Conservation (phyloP, 345 rosid genomes). For the Dipteronia dyeriana region DNA sequence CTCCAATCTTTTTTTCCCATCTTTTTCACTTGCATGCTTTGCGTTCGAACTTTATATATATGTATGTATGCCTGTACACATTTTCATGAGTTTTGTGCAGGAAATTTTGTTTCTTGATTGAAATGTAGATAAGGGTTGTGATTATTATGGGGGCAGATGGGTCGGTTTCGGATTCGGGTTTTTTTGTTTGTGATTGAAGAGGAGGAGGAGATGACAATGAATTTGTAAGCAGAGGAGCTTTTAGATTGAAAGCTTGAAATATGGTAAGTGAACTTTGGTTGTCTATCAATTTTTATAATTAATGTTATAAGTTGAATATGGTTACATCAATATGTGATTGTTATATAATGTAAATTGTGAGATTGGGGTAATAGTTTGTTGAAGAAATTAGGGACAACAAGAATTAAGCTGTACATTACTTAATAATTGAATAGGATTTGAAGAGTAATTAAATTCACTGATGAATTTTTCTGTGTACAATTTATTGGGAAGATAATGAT, state of each 20-base stretch:
- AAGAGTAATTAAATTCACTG: neutral
- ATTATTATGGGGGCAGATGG: slow-evolving; percentile 19
- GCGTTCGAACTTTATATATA: slow-evolving; percentile 11
- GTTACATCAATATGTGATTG: neutral
- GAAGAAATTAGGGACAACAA: neutral
- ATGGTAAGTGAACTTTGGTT: slow-evolving; percentile 42
- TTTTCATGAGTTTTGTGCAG: slow-evolving; percentile 11
- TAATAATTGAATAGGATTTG: neutral
- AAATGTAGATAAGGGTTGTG: slow-evolving; percentile 1
- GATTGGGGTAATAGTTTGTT: too few species aligned
- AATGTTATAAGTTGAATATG: neutral
- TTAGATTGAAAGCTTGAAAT: slow-evolving; percentile 32
- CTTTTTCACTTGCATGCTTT: slow-evolving; percentile 5
- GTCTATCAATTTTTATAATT: neutral
- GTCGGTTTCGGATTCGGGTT: neutral
- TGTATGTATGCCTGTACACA: neutral
- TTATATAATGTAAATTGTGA: neutral
- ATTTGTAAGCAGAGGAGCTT: slow-evolving; percentile 23
- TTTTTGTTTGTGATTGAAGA: neutral
- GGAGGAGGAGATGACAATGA: neutral
- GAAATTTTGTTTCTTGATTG: slow-evolving; percentile 7
- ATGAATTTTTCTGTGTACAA: neutral
- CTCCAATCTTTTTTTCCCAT: neutral
- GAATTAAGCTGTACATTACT: neutral
- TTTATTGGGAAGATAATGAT: neutral